phyloP scores from a whole-genome alignment of 1,139 yeast species.

The Magnusiomyces suaveolens region DNA sequence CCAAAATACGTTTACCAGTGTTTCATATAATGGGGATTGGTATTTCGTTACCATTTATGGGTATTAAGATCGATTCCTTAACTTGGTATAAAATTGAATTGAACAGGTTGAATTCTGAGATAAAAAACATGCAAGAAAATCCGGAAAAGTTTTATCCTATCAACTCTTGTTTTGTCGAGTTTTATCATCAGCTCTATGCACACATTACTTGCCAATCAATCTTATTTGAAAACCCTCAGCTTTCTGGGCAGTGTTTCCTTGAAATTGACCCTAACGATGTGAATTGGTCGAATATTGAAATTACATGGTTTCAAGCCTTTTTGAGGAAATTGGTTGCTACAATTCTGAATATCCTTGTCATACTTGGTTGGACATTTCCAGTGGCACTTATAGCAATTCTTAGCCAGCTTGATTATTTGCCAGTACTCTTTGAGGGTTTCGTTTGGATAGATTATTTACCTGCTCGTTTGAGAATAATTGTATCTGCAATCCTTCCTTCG shows the following conservation, averaged over 20 bases:
- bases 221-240: conserved; percentile 16
- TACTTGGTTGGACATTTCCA: conserved; percentile 78
- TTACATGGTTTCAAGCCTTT: conserved; percentile 11
- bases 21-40: conserved; percentile 10
- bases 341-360: conserved; percentile 44
- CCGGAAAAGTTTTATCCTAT: conserved; percentile 16
- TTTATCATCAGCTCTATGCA: conserved; percentile 25
- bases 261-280: conserved; percentile 27
- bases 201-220: conserved; percentile 28
- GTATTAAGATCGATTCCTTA: conserved; percentile 18
- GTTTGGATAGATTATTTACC: conserved; percentile 60
- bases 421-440: conserved; percentile 51
- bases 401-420: conserved; percentile 60
- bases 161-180: conserved; percentile 30
- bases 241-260: conserved; percentile 14
- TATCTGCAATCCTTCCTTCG: conserved; percentile 72
- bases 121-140: conserved; percentile 19
- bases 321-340: conserved; percentile 38
- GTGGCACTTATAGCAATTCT: conserved; percentile 76
- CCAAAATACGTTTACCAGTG: conserved; percentile 14
- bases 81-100: conserved; percentile 23
- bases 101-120: conserved; percentile 22
- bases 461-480: conserved; percentile 44
- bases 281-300: conserved; percentile 25
- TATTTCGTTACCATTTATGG: conserved; percentile 15